These are phyloP conservation scores for Paracoccidioides brasiliensis DNA, from an alignment of 2,329 filamentous ascomycete species.

Conservation along the genomic window DNA sequence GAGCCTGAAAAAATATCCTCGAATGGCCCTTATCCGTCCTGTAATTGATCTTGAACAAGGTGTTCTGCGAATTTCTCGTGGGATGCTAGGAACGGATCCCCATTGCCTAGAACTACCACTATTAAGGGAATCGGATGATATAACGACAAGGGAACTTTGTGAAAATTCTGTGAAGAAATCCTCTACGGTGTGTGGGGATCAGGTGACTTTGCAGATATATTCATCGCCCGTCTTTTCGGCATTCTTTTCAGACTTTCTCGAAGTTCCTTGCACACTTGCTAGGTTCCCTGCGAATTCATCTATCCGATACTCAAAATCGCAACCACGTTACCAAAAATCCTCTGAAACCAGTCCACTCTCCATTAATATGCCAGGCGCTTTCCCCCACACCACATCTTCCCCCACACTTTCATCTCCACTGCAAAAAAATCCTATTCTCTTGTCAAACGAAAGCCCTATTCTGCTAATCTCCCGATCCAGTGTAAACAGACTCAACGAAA, in stretches of 20 bases:
- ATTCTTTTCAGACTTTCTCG: slow-evolving; percentile 67
- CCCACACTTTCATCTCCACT: slow-evolving; percentile 42
- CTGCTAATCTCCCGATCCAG: slow-evolving; percentile 71
- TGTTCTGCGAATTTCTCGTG: slow-evolving; percentile 45
- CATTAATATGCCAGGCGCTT: slow-evolving; percentile 39
- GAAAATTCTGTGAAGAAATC: slow-evolving; percentile 26
- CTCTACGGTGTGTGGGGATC: slow-evolving; percentile 73
- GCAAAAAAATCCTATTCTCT: slow-evolving; percentile 44
- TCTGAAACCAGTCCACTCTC: slow-evolving; percentile 9
- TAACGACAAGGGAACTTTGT: slow-evolving; percentile 54
- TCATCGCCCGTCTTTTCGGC: slow-evolving; percentile 48
- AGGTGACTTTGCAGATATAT: slow-evolving; percentile 59
- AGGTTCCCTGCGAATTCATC: slow-evolving; percentile 62
- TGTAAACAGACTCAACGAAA: slow-evolving; percentile 60
- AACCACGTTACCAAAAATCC: slow-evolving; percentile 39
- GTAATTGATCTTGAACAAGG: slow-evolving; percentile 56
- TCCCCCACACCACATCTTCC: slow-evolving; percentile 29
- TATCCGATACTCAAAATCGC: slow-evolving; percentile 58
- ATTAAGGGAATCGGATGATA: slow-evolving; percentile 19
- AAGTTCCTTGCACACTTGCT: slow-evolving; percentile 68
- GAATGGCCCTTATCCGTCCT: slow-evolving; percentile 74
- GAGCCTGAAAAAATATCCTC: slow-evolving; percentile 77
- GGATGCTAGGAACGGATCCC: slow-evolving; percentile 22
- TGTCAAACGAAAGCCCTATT: slow-evolving; percentile 92
- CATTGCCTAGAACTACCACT: slow-evolving; percentile 26